phyloP scores from a whole-genome alignment of 495 filamentous ascomycete genomes.

The Penicillium roqueforti region DNA sequence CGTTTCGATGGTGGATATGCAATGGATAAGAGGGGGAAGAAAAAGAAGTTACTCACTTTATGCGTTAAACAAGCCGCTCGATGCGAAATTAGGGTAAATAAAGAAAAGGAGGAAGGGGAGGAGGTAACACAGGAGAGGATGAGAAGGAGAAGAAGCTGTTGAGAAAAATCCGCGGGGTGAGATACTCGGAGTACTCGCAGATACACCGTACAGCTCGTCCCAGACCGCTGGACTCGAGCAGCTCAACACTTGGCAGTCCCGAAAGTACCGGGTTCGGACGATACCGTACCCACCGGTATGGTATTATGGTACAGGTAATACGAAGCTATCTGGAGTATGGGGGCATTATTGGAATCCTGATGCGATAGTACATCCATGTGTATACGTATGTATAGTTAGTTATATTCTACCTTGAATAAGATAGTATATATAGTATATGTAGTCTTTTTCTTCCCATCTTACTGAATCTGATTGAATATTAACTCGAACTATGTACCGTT shows the following conservation, averaged over 20 bases:
- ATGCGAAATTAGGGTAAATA: constrained; percentile 4
- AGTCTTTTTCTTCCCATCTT: no score
- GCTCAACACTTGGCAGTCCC: constrained; percentile 27
- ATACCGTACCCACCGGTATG: constrained; percentile 20
- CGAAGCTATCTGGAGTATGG: background rate
- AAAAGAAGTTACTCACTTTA: constrained; percentile 1
- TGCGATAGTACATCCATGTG: no score
- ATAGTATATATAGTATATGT: no score
- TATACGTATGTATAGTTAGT: no score
- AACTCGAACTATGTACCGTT: no score
- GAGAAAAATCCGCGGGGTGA: constrained; percentile 27
- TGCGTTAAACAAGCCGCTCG: constrained; percentile 11
- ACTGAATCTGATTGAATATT: no score
- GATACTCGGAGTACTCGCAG: constrained; percentile 27
- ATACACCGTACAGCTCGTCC: constrained; percentile 34
- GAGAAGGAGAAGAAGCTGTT: constrained; percentile 21
- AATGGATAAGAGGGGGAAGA: background rate
- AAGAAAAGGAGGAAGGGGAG: constrained; percentile 15
- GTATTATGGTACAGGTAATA: no score
- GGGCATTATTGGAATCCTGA: background rate
- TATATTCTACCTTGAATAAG: no score
- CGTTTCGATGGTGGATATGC: background rate
- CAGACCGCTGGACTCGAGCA: constrained; percentile 8
- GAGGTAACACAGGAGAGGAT: constrained; percentile 18
- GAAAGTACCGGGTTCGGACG: constrained; percentile 28